phyloP scores from a whole-genome alignment of 129 eudicot genomes.

The Arctium minus region DNA sequence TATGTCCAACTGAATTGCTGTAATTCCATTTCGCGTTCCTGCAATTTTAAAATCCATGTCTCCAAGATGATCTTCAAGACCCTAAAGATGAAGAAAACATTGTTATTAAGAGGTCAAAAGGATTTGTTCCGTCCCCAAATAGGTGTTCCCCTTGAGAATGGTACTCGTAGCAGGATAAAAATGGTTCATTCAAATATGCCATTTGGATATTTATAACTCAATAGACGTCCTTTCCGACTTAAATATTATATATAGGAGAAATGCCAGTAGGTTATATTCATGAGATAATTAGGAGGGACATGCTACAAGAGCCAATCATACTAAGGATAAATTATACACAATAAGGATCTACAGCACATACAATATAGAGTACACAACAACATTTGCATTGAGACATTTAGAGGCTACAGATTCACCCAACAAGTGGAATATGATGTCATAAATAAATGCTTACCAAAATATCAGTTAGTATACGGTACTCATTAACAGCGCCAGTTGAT shows the following conservation, averaged over 20 bases:
- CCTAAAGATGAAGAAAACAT: conserved; percentile 39
- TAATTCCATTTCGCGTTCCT: conserved; percentile 85
- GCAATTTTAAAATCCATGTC: conserved; percentile 99
- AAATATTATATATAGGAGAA: not conserved
- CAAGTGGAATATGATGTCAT: not conserved
- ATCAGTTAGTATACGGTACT: conserved; percentile 83
- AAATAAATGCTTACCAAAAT: conserved; percentile 60
- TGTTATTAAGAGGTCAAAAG: not conserved
- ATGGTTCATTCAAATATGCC: not conserved
- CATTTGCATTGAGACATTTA: not conserved
- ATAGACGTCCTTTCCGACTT: not conserved
- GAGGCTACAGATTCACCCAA: not conserved
- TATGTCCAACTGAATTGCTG: conserved; percentile 91
- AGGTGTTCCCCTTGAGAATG: not conserved
- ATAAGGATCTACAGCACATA: not conserved
- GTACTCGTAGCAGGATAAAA: not conserved
- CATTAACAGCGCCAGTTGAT: conserved; percentile 62
- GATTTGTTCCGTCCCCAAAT: too few relatives aligned
- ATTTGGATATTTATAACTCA: not conserved
- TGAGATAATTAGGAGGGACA: not conserved
- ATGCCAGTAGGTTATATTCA: not conserved
- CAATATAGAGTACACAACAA: not conserved
- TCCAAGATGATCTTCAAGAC: conserved; percentile 97
- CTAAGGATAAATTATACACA: not conserved
- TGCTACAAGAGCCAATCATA: not conserved